Percentiles rank a stretch among this genome's conserved stretches.
phyloP scores from a whole-genome alignment of 805 yeast genomes.

The Metschnikowia gruessii region DNA sequence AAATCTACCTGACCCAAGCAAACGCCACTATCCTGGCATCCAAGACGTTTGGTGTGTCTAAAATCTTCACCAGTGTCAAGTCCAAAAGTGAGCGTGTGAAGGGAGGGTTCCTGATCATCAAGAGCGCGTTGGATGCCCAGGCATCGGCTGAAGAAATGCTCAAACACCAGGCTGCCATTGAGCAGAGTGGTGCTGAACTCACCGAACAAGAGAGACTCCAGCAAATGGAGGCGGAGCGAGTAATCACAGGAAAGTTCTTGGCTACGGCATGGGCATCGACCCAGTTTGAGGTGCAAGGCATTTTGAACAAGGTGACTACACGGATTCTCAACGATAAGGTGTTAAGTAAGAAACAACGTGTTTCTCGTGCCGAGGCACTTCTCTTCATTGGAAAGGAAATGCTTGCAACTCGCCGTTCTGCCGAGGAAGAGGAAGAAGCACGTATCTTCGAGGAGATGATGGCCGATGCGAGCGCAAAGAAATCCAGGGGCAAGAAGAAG shows the following conservation, averaged over 20 bases:
- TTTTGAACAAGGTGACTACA: conserved; percentile 71
- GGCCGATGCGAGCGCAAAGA: conserved; percentile 72
- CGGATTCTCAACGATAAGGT: conserved; percentile 51
- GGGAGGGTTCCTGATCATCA: conserved; percentile 77
- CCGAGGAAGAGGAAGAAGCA: conserved; percentile 91
- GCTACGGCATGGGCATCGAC: conserved; percentile 97
- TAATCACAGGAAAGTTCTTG: conserved; percentile 81
- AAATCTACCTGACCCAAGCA: conserved; percentile 72
- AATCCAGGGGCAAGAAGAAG: conserved; percentile 27
- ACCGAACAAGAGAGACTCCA: conserved; percentile 33
- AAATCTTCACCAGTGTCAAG: conserved; percentile 74
- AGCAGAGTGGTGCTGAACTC: conserved; percentile 31
- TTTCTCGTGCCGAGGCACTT: conserved; percentile 77
- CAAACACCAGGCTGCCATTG: conserved; percentile 57
- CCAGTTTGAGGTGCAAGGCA: conserved; percentile 81
- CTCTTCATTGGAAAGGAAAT: conserved; percentile 69
- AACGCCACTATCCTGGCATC: conserved; percentile 68
- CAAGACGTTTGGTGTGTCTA: conserved; percentile 83
- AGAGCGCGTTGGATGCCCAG: conserved; percentile 88
- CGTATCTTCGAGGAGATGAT: conserved; percentile 87
- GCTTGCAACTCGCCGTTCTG: conserved; percentile 62
- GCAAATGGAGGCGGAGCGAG: conserved; percentile 71
- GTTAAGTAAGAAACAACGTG: conserved; percentile 58
- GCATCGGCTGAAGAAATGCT: conserved; percentile 63
- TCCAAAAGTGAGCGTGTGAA: conserved; percentile 82